Conservation (phyloP, 768 basidiomycete species). For the Russula olivacea region DNA sequence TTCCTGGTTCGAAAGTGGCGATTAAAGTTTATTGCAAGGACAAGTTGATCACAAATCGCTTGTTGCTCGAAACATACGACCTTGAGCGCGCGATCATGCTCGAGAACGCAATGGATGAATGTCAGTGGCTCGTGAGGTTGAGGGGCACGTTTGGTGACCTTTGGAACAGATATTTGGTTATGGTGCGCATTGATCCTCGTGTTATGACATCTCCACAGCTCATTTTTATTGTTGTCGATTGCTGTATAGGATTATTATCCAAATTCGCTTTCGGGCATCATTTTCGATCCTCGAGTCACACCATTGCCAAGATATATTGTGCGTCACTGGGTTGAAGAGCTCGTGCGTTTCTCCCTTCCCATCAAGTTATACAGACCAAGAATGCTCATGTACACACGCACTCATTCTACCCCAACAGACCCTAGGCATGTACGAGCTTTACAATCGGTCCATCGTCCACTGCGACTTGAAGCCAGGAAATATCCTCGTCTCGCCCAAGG, state of each 20-base stretch:
- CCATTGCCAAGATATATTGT: not conserved
- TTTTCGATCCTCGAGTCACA: not conserved
- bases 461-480: conserved; percentile 46
- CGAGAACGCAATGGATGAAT: not conserved
- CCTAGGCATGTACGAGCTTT: conserved; percentile 32
- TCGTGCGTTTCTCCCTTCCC: not conserved
- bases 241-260: conserved; percentile 19
- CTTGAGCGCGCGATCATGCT: conserved; percentile 7
- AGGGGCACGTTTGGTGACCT: conserved; percentile 6
- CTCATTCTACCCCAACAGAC: not conserved
- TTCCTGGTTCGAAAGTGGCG: not conserved
- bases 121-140: conserved; percentile 7
- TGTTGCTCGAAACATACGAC: not conserved
- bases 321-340: conserved; percentile 16
- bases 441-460: conserved; percentile 39
- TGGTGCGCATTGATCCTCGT: not conserved
- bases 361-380: not conserved
- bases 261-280: conserved; percentile 10
- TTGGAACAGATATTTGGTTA: conserved; percentile 19
- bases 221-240: not conserved
- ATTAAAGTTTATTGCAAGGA: conserved; percentile 17
- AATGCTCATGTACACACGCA: not conserved
- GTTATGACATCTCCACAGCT: not conserved
- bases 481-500: conserved; percentile 21
- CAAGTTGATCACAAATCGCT: not conserved